These are phyloP conservation scores for Barnettozyma vustinii DNA, from an alignment of 805 yeast genomes.

Conservation along the genomic window DNA sequence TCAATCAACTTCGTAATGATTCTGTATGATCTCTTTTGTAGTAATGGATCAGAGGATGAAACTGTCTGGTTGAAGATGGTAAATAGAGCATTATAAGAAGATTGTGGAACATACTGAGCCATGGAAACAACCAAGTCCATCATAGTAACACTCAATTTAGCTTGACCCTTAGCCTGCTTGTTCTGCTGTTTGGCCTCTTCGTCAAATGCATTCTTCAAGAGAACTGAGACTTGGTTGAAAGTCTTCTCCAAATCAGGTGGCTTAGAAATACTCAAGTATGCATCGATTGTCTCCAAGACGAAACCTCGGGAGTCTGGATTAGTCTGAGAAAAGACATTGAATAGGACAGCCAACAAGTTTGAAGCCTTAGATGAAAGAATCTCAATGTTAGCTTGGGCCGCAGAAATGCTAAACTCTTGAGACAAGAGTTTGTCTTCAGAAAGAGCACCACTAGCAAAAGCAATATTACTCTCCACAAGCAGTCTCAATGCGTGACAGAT, in stretches of 20 bases:
- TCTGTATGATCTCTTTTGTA: conserved; percentile 89
- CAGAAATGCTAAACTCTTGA: conserved; percentile 52
- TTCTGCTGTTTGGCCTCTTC: conserved; percentile 34
- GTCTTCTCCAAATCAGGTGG: conserved; percentile 63
- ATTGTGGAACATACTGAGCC: conserved; percentile 73
- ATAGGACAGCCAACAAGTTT: conserved; percentile 78
- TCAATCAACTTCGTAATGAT: conserved; percentile 68
- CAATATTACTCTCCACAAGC: conserved; percentile 70
- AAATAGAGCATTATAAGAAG: conserved; percentile 68
- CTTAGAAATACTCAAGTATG: conserved; percentile 66
- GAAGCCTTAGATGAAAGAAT: conserved; percentile 62
- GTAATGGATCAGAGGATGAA: conserved; percentile 49
- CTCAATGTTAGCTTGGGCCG: conserved; percentile 52
- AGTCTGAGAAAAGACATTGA: conserved; percentile 91
- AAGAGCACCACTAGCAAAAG: conserved; percentile 55
- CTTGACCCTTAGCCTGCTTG: conserved; percentile 29
- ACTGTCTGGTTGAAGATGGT: conserved; percentile 73
- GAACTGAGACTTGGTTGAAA: conserved; percentile 79
- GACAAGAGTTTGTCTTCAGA: conserved; percentile 52
- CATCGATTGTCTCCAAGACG: conserved; percentile 81
- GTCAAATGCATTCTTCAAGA: conserved; percentile 71
- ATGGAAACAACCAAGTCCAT: conserved; percentile 86
- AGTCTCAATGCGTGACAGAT: conserved; percentile 78
- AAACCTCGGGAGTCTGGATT: conserved; percentile 77
- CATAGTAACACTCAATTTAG: conserved; percentile 72